These are phyloP conservation scores for Astragalus membranaceus DNA, from an alignment of 306 rosid genomes.

Conservation along the genomic window DNA sequence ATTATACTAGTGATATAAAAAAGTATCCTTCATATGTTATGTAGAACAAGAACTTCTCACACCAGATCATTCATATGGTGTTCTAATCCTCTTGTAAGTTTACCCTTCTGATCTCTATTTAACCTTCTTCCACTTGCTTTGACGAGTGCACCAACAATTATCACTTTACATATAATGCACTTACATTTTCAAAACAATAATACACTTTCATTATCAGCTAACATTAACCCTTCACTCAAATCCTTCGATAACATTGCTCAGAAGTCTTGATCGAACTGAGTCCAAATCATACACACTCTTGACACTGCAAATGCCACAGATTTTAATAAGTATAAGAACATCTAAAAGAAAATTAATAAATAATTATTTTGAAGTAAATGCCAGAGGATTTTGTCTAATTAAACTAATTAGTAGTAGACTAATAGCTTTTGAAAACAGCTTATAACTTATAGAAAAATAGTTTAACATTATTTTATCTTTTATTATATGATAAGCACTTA, in stretches of 20 bases:
- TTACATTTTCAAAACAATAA: neutral
- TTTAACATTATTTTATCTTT: too few relatives aligned
- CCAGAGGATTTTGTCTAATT: too few relatives aligned
- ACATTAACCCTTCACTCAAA: neutral
- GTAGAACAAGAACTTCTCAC: too few relatives aligned
- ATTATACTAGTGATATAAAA: too few relatives aligned
- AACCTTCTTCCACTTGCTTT: neutral
- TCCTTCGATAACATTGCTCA: neutral
- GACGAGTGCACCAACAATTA: neutral
- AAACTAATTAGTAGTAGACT: too few relatives aligned
- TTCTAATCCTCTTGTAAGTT: neutral
- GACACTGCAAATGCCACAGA: constrained; percentile 33
- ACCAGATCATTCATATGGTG: neutral
- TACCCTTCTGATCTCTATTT: too few relatives aligned
- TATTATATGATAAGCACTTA: too few relatives aligned
- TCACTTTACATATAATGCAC: neutral
- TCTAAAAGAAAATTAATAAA: neutral
- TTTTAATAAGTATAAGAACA: neutral
- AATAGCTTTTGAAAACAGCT: too few relatives aligned
- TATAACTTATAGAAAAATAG: too few relatives aligned
- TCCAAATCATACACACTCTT: constrained; percentile 32
- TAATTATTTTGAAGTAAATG: too few relatives aligned
- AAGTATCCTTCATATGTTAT: too few relatives aligned
- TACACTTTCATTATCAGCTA: neutral
- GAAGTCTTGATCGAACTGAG: constrained; percentile 35